Percentiles rank a stretch among this genome's conserved stretches.
phyloP scores from a whole-genome alignment of 257 asterid species.

The Penstemon eatonii region DNA sequence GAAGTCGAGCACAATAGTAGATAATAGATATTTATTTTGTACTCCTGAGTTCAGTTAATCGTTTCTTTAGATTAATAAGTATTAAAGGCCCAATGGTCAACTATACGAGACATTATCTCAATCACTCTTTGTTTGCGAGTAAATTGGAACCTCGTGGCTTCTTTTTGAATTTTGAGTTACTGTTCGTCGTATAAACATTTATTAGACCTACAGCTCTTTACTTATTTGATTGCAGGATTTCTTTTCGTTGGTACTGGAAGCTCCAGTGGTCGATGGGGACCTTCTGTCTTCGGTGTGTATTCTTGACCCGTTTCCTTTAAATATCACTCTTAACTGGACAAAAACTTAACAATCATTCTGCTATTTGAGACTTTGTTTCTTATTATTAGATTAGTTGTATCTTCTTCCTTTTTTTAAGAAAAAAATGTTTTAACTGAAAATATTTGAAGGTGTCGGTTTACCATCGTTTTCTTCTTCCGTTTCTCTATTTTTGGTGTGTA shows the following conservation, averaged over 20 bases:
- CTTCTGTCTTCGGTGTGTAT: constrained; percentile 78
- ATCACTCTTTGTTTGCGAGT: constrained; percentile 4
- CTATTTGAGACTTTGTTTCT: constrained; percentile 10
- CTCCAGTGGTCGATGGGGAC: constrained; percentile 88
- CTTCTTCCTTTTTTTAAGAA: too few relatives aligned
- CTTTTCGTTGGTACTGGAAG: constrained; percentile 79
- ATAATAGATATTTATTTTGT: constrained; percentile 3
- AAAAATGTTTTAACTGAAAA: too few relatives aligned
- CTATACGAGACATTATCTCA: constrained; percentile 7
- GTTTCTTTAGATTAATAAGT: constrained; percentile 2
- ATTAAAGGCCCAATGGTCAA: background rate
- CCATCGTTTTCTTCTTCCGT: too few relatives aligned
- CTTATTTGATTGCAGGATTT: constrained; percentile 65
- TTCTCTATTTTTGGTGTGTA: background rate
- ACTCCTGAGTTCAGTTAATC: too few relatives aligned
- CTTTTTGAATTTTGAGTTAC: background rate
- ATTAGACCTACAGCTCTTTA: constrained; percentile 14
- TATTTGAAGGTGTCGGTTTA: too few relatives aligned
- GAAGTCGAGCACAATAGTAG: background rate
- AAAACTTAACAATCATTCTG: background rate
- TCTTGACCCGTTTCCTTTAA: constrained; percentile 6
- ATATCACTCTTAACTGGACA: constrained; percentile 1
- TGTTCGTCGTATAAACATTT: constrained; percentile 18
- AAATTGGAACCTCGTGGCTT: constrained; percentile 11
- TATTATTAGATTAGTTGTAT: background rate